Evolutionary conservation across 495 filamentous ascomycete genomes (phyloP).

Genomic region (Thozetella sp.): DNA sequence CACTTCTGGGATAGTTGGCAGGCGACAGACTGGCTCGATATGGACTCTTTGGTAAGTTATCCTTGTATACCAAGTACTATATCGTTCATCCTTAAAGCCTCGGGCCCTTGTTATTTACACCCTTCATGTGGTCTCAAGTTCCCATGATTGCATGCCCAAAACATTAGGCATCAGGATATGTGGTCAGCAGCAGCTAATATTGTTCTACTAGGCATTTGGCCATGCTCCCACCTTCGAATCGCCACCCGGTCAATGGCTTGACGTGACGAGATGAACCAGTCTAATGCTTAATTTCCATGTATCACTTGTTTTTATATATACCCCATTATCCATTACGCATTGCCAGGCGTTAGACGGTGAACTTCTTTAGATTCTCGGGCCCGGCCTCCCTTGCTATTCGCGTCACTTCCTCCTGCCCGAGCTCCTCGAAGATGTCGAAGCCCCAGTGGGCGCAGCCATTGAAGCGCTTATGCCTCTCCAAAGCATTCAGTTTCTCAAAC

Average conservation of each 20-base stretch:
- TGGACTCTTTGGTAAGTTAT: constrained; percentile 21
- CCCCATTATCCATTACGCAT: no score
- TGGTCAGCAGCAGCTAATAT: no score
- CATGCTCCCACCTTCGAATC: neutral
- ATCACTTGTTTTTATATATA: no score
- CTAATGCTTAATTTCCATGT: neutral
- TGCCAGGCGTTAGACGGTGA: neutral
- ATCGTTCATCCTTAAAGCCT: neutral
- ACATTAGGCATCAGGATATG: no score
- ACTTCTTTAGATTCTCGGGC: constrained; percentile 1
- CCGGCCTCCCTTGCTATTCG: neutral
- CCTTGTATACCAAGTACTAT: neutral
- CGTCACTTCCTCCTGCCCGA: neutral
- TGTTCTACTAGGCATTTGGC: neutral
- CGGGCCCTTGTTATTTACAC: no score
- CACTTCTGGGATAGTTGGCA: constrained; percentile 14
- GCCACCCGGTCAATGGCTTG: neutral
- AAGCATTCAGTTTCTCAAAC: neutral
- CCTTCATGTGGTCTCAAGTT: no score
- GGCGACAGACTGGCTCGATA: constrained; percentile 20
- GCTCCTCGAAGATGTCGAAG: neutral
- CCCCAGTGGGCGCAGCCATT: neutral
- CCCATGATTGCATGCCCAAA: neutral
- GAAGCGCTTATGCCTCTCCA: neutral
- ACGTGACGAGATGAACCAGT: neutral